Evolutionary conservation across 2,329 filamentous ascomycete genomes (phyloP).

Genomic region (Elsinoe ampelina): DNA sequence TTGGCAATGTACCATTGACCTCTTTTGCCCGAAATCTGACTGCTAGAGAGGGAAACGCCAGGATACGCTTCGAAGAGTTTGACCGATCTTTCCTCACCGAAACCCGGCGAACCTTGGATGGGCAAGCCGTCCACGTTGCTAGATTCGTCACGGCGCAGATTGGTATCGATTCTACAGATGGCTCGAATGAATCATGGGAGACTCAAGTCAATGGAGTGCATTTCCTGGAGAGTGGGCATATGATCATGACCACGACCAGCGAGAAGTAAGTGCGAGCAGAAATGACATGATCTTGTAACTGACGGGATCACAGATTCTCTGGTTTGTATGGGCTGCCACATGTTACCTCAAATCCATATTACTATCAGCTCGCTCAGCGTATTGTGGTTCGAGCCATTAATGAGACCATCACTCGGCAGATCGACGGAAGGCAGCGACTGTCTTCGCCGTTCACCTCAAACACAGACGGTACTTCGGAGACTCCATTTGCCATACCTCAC

Average conservation of each 20-base stretch:
- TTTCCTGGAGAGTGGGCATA: constrained; percentile 68
- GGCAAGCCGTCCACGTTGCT: constrained; percentile 40
- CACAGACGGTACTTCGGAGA: constrained; percentile 47
- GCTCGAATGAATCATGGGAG: constrained; percentile 65
- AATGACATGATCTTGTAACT: not conserved
- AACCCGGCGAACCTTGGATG: constrained; percentile 23
- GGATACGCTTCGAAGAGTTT: constrained; percentile 56
- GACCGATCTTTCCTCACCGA: constrained; percentile 26
- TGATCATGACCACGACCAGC: constrained; percentile 79
- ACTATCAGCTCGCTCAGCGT: constrained; percentile 39
- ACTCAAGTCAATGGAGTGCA: constrained; percentile 76
- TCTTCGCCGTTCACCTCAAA: constrained; percentile 69
- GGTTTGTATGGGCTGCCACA: constrained; percentile 86
- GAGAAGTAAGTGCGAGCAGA: constrained; percentile 54
- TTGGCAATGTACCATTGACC: constrained; percentile 41
- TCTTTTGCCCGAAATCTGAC: constrained; percentile 77
- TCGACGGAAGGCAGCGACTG: constrained; percentile 44
- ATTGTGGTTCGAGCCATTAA: constrained; percentile 67
- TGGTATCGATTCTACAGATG: constrained; percentile 61
- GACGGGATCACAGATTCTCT: constrained; percentile 39
- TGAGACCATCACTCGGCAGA: constrained; percentile 56
- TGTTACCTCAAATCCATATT: constrained; percentile 52
- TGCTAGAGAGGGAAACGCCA: constrained; percentile 57
- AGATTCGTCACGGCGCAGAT: constrained; percentile 62
- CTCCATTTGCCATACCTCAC: constrained; percentile 55